phyloP scores from a whole-genome alignment of 805 yeast genomes.

The Lachancea quebecensis region DNA sequence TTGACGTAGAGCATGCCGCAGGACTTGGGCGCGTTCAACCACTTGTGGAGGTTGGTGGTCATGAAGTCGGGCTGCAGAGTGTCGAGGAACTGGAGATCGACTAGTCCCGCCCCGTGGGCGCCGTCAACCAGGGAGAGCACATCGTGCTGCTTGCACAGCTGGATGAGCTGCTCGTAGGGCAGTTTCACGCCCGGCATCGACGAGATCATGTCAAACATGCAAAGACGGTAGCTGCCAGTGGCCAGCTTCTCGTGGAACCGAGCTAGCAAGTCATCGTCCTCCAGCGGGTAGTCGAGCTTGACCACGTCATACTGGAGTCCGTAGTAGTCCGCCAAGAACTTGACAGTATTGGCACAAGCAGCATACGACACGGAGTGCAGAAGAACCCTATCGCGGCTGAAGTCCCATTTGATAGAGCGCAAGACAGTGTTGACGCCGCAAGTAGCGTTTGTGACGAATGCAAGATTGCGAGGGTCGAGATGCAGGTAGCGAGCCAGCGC shows the following conservation, averaged over 20 bases:
- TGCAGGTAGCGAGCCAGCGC: conserved; percentile 39
- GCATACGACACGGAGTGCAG: conserved; percentile 45
- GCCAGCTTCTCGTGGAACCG: conserved; percentile 28
- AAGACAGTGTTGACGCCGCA: conserved; percentile 51
- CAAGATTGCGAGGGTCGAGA: conserved; percentile 42
- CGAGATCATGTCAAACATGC: conserved; percentile 50
- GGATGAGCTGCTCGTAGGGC: conserved; percentile 47
- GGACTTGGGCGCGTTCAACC: conserved; percentile 55
- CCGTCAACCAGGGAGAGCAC: conserved; percentile 60
- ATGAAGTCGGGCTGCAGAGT: conserved; percentile 51
- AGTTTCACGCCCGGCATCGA: conserved; percentile 58
- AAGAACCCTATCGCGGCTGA: conserved; percentile 44
- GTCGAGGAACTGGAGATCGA: conserved; percentile 37
- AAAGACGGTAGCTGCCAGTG: conserved; percentile 32
- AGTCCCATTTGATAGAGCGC: conserved; percentile 42
- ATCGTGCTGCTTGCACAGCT: conserved; percentile 39
- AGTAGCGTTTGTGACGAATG: conserved; percentile 54
- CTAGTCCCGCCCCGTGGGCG: conserved; percentile 60
- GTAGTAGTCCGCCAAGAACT: conserved; percentile 32
- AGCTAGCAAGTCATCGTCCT: conserved; percentile 35
- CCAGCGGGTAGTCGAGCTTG: conserved; percentile 39
- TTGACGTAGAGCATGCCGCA: conserved; percentile 54
- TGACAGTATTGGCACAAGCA: conserved; percentile 47
- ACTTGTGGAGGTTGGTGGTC: conserved; percentile 60
- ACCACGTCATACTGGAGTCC: conserved; percentile 35